Evolutionary conservation across 148 eudicot genomes (phyloP).

Genomic region (Rhododendron simsii): DNA sequence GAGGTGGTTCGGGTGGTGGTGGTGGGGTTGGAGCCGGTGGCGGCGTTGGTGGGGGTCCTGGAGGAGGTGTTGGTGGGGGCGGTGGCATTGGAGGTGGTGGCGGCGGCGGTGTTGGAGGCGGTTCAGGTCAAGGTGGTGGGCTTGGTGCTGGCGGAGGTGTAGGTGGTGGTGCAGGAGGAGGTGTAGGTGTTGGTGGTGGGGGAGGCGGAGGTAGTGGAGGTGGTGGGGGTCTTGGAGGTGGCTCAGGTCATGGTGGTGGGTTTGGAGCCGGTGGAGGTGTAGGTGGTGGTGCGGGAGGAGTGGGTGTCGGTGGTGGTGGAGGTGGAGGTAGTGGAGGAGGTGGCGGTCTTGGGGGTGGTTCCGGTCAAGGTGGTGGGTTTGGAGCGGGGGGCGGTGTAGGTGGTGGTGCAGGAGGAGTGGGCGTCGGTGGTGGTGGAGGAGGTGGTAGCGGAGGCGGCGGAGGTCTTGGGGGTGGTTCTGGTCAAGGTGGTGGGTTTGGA

Average conservation of each 20-base stretch:
- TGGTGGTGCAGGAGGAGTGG: slow-evolving; percentile 7
- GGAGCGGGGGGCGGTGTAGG: slow-evolving; percentile 15
- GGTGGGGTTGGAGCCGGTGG: background rate
- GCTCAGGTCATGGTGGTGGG: background rate
- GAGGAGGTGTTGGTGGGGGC: background rate
- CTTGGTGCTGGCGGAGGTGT: slow-evolving; percentile 13
- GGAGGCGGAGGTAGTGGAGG: background rate
- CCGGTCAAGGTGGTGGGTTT: slow-evolving; percentile 4
- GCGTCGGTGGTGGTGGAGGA: background rate
- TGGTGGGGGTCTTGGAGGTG: background rate
- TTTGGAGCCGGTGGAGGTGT: slow-evolving; percentile 6
- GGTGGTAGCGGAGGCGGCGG: slow-evolving; percentile 14
- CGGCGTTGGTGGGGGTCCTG: background rate
- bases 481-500: slow-evolving; percentile 10
- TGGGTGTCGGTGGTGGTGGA: background rate
- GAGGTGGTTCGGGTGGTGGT: background rate
- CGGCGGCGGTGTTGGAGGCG: background rate
- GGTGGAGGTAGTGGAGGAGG: slow-evolving; percentile 11
- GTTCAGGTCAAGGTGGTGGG: slow-evolving; percentile 13
- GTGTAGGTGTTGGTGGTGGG: background rate
- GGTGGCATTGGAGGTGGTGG: background rate
- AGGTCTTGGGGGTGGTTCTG: slow-evolving; percentile 11
- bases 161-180: slow-evolving; percentile 12
- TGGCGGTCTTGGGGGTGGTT: slow-evolving; percentile 11
- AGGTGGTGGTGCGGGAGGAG: background rate